Percentiles rank a stretch among this genome's conserved stretches.
Evolutionary conservation across 1,139 yeast species (phyloP).

Genomic region (Hemisphaericaspora xylanilytica): DNA sequence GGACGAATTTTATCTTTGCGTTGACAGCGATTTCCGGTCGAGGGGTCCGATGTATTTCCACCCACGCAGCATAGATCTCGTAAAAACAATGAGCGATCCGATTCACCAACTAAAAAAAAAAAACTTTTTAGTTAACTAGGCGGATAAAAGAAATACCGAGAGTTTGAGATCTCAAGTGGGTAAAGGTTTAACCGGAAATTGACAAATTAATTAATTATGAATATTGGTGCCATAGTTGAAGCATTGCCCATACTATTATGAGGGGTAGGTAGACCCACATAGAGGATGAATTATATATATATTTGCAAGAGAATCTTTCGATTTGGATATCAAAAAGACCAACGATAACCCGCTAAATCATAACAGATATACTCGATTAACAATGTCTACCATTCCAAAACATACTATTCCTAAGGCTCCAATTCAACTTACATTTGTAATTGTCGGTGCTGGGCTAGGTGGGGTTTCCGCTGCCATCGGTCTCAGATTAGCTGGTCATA

Average conservation of each 20-base stretch:
- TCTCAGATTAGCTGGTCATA: conserved; percentile 30
- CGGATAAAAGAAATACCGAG: background rate
- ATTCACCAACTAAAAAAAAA: too few relatives aligned
- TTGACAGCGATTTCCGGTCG: background rate
- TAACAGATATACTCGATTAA: too few relatives aligned
- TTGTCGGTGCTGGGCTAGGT: conserved; percentile 39
- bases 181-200: background rate
- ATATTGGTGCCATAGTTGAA: background rate
- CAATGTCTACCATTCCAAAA: conserved; percentile 6
- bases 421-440: conserved; percentile 6
- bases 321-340: too few relatives aligned
- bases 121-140: background rate
- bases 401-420: conserved; percentile 9
- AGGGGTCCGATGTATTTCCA: background rate
- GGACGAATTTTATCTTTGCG: background rate
- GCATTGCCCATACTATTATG: too few relatives aligned
- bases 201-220: background rate
- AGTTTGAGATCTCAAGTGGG: too few relatives aligned
- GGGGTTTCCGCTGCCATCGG: conserved; percentile 37
- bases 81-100: too few relatives aligned
- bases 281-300: background rate
- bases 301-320: background rate
- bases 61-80: too few relatives aligned
- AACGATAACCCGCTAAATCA: too few relatives aligned
- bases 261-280: too few relatives aligned